These are phyloP conservation scores for Hymenoscyphus albidus DNA, from an alignment of 2,329 filamentous ascomycete species.

Conservation along the genomic window DNA sequence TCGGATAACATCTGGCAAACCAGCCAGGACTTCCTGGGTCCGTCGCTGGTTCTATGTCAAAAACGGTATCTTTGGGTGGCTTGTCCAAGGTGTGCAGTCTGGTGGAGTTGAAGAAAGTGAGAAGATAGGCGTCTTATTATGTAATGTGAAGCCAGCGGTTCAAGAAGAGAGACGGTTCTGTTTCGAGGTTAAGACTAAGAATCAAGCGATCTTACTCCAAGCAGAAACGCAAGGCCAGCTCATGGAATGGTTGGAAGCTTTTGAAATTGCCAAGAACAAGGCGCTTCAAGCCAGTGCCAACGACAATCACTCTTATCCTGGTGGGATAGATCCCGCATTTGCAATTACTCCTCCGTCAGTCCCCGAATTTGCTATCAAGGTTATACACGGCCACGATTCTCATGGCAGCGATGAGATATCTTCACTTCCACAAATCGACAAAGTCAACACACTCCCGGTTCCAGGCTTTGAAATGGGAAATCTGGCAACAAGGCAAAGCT, in stretches of 20 bases:
- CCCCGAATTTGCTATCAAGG: conserved; percentile 84
- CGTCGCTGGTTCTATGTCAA: conserved; percentile 95
- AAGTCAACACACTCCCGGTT: conserved; percentile 60
- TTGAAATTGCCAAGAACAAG: conserved; percentile 90
- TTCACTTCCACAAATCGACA: conserved; percentile 46
- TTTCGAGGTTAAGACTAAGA: conserved; percentile 98
- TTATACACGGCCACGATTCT: conserved; percentile 58
- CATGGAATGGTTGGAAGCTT: conserved; percentile 91
- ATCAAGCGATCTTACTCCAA: conserved; percentile 81
- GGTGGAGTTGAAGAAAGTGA: conserved; percentile 92
- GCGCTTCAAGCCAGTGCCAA: conserved; percentile 73
- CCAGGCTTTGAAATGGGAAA: conserved; percentile 53
- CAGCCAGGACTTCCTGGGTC: conserved; percentile 83
- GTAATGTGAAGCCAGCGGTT: conserved; percentile 85
- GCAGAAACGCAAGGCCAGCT: conserved; percentile 88
- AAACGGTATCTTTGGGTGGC: conserved; percentile 92
- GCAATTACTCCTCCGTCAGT: conserved; percentile 84
- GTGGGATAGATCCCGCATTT: conserved; percentile 71
- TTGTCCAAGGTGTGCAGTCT: conserved; percentile 74
- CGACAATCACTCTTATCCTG: conserved; percentile 38
- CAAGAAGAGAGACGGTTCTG: conserved; percentile 94
- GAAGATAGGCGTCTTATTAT: conserved; percentile 90
- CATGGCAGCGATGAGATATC: conserved; percentile 45
- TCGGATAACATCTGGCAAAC: conserved; percentile 78
- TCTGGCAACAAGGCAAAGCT: conserved; percentile 58